Conservation (phyloP, 2,329 filamentous ascomycete genomes). For the Fusarium sp. region DNA sequence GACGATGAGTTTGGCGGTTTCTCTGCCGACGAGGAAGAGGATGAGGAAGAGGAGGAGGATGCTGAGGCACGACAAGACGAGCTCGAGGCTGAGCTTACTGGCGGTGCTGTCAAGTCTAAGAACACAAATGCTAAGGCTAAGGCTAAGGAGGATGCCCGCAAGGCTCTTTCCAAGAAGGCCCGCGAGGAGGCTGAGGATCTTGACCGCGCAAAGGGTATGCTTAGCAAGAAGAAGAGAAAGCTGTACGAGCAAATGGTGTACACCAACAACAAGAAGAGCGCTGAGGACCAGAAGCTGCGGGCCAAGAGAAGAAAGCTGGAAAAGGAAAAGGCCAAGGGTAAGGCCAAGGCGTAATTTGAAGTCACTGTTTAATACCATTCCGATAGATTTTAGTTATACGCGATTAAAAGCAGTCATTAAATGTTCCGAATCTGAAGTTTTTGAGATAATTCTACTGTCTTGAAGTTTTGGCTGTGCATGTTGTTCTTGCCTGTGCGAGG, state of each 20-base stretch:
- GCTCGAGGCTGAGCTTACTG: slow-evolving; percentile 89
- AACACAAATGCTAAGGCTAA: slow-evolving; percentile 62
- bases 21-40: slow-evolving; percentile 58
- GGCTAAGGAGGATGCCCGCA: slow-evolving; percentile 75
- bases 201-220: slow-evolving; percentile 96
- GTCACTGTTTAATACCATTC: slow-evolving; percentile 47
- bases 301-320: slow-evolving; percentile 93
- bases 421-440: neutral
- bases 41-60: slow-evolving; percentile 68
- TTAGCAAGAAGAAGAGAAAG: slow-evolving; percentile 97
- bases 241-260: slow-evolving; percentile 97
- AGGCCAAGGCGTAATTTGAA: slow-evolving; percentile 52
- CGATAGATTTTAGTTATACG: slow-evolving; percentile 45
- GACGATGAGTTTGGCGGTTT: slow-evolving; percentile 63
- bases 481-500: neutral
- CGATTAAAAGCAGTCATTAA: slow-evolving; percentile 34
- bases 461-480: neutral
- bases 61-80: slow-evolving; percentile 84
- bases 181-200: slow-evolving; percentile 86
- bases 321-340: slow-evolving; percentile 64
- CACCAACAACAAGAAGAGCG: slow-evolving; percentile 92
- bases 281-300: slow-evolving; percentile 86
- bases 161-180: slow-evolving; percentile 76
- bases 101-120: slow-evolving; percentile 68
- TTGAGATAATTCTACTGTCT: neutral